Evolutionary conservation across 257 asterid genomes (phyloP), one percentile per base, ranked within the genome.

Genomic region (Salvia miltiorrhiza): DNA sequence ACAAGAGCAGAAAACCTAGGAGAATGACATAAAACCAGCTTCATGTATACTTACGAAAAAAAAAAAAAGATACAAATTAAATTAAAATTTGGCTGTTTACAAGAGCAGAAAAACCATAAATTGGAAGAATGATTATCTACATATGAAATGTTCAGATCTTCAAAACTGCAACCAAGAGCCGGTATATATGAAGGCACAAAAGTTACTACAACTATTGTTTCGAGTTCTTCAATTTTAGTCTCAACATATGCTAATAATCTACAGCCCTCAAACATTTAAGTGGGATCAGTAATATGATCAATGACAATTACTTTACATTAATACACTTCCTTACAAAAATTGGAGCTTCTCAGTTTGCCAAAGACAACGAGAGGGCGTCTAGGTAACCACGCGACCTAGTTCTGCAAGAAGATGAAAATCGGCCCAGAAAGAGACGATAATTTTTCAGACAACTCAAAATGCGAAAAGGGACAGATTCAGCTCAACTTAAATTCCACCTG

Each of bases 291-390:
- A 5, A 20, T 55, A 40, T 52, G 24, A n/a, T 28, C 43, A 19
- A 20, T 33, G 7, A 37, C 40, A 13, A 50, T 32, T 47, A 24
- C 41, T 54, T 70, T 37, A 45, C 54, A 35, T 30, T 37, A 7
- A 63, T 1, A 19, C 52, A 50, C 33, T 53, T 71, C 67, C 67
- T 72, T 68, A 39, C 75, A 67, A 72, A 9, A 69, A 69, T 33
- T 53, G 59, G 20, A 72, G 32, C 65, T 32, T 41, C 35, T 24
- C 72, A 47, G 63, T 48, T 24, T 16, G 63, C 28, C 28, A 12
- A 19, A 19, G 45, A 32, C n/a, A n/a, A 16, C n/a, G 14, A 63
- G 26, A 54, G 8, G 41, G 14, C 48, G 37, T 16, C 58, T 53
- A 41, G 33, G 72, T 55, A 28, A 45, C 63, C 7, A 48, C 61